Base-by-base conservation (phyloP, 352 stramenopile genomes). In the Globisporangium middletonii region DNA sequence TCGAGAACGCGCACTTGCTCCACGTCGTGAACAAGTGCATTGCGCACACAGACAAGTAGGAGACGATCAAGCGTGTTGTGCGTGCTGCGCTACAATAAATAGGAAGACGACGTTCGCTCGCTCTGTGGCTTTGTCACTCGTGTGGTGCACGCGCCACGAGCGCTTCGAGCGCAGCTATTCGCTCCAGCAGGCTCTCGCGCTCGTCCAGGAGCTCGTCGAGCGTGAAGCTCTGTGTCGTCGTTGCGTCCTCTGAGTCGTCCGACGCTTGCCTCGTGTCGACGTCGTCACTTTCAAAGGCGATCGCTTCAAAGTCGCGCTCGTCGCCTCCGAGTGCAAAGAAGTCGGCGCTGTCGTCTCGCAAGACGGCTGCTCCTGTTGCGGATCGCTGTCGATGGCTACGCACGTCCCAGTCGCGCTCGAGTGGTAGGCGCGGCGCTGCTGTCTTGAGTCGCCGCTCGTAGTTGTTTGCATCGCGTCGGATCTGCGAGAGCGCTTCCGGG, bases 21-120 rank as follows among this genome's bases (percentile, higher is more conserved):
- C 86, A 89, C 44, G 95, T 98, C 45, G 96, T 99, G 41, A 98
- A 99, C 81, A 95, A 96, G 67, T 98, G 95, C 67, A 98, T 99
- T 61, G 74, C 72, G 23, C 85, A 96, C 73, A 95, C 88, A 44
- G 86, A 97, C 75, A 90, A 88, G 63, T 96, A 60, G 69, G 38
- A 55, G 1, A 35, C 30, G 30, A 35, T 35, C 30, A 35, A 35
- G 30, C 30, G 30, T 35, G 30, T 35, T 50, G n/a, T 51, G 18
- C 53, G n/a, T 49, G 44, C 55, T 41, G 37, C 49, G 12, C 38
- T 50, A 41, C 49, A 53, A 30, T 41, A 55, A 59, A 51, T 50
- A 59, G 26, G 23, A 41, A 13, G 18, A 44, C 16, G 26, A 41
- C 47, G 48, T 16, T 55, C 45, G 44, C 43, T 52, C 19, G 42